Base-by-base conservation (phyloP, 2,329 filamentous ascomycete species). In the Epichloe uncinata region DNA sequence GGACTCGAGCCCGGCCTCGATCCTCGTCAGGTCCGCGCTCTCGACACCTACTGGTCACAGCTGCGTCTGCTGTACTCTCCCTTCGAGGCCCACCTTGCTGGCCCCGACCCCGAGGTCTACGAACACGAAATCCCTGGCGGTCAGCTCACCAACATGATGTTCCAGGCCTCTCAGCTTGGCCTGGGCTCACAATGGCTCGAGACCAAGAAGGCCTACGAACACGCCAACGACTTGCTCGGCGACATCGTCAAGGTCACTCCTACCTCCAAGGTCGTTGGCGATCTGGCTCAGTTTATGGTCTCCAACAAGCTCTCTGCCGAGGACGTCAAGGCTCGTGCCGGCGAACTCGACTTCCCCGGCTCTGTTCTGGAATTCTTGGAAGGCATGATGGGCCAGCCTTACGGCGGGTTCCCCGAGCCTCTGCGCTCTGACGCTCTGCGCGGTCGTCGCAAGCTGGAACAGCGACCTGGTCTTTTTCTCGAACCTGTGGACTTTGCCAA, bases 211-310 rank as follows among this genome's bases (percentile, higher is more conserved):
- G 91, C 93, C 0, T 98, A 98, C 69, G 91, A 96, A 69, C 82
- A 95, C 58, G 93, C 93, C 68, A 98, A 98, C 66, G 86, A 94
- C 59, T 79, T 98, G 47, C 86, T 98, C 37, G 93, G 93, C 53
- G 93, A 98, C 63, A 95, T 98, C 57, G 91, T 98, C 77, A 98
- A 98, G 79, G 93, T 98, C 62, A 98, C 93, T 0, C 93, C 93
- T 35, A 98, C 93, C 15, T 97, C 91, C 66, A 98, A 98, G 82
- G 93, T 98, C 42, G 93, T 97, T 41, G 93, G 93, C 68, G 93
- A 98, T 68, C 75, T 98, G 60, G 93, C 93, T 18, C 93, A 98
- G 68, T 98, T 97, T 74, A 98, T 98, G 89, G 93, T 98, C 42
- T 95, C 91, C 58, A 98, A 98, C 78, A 88, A 89, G 67, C 80